A percentile compares a stretch with the other conserved stretches of the same genome.
Conservation (phyloP, 805 yeast species). For the Schwanniomyces sp. region DNA sequence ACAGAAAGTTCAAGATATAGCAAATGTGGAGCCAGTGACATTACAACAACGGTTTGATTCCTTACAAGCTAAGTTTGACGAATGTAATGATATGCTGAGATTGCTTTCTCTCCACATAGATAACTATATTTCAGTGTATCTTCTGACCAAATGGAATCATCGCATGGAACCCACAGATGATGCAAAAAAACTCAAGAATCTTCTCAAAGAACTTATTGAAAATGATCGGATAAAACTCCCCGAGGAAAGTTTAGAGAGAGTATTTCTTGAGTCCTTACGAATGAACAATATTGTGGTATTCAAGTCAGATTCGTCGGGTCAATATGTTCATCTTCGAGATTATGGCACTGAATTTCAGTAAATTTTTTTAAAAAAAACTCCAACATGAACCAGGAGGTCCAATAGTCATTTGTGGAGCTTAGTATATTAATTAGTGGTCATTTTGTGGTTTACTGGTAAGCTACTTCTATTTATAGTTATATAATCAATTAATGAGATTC, state of each 20-base stretch:
- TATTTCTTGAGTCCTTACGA: neutral
- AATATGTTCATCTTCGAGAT: neutral
- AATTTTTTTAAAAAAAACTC: neutral
- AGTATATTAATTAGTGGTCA: too few relatives aligned
- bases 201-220: neutral
- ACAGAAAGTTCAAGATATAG: slow-evolving; percentile 4
- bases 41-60: neutral
- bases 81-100: neutral
- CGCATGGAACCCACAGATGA: slow-evolving; percentile 1
- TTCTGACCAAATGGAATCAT: neutral
- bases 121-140: neutral
- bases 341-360: neutral
- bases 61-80: neutral
- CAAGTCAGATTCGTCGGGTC: neutral
- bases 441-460: neutral
- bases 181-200: neutral
- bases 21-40: neutral
- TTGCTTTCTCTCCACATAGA: neutral
- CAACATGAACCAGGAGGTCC: too few relatives aligned
- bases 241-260: neutral
- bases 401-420: too few relatives aligned
- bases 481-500: neutral
- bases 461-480: neutral
- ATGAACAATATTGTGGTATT: neutral
- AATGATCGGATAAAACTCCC: neutral